Evolutionary conservation across 108 stramenopile species (phyloP).

Genomic region (Cyclotella sp.): DNA sequence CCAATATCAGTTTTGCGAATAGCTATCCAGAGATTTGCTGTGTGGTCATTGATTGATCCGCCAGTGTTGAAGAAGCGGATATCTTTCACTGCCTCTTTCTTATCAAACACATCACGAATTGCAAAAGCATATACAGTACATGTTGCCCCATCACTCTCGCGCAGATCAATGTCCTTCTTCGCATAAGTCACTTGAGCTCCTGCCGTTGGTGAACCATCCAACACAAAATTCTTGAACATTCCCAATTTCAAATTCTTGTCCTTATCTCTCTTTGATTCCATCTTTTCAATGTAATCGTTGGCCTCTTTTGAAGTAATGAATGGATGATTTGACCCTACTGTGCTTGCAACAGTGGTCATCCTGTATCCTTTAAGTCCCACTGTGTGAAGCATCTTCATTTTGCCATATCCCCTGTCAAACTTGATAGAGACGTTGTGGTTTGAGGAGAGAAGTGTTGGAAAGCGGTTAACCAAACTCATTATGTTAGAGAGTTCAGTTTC

Average conservation of each 20-base stretch:
- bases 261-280: not conserved
- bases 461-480: not conserved
- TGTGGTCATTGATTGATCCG: not conserved
- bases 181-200: not conserved
- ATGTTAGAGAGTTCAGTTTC: not conserved
- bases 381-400: not conserved
- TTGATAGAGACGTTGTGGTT: not conserved
- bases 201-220: not conserved
- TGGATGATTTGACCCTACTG: slow-evolving; percentile 1
- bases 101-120: not conserved
- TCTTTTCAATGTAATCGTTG: not conserved
- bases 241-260: not conserved
- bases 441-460: not conserved
- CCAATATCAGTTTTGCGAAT: not conserved
- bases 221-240: not conserved
- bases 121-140: not conserved
- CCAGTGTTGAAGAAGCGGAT: not conserved
- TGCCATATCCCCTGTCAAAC: not conserved
- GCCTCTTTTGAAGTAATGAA: slow-evolving; percentile 1
- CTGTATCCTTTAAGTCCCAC: too few relatives aligned
- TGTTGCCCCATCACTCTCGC: not conserved
- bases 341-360: not conserved
- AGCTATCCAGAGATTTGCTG: not conserved
- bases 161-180: not conserved
- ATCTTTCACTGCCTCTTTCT: not conserved